Evolutionary conservation across 2,329 filamentous ascomycete genomes (phyloP).

Genomic region (Talaromyces sp.): DNA sequence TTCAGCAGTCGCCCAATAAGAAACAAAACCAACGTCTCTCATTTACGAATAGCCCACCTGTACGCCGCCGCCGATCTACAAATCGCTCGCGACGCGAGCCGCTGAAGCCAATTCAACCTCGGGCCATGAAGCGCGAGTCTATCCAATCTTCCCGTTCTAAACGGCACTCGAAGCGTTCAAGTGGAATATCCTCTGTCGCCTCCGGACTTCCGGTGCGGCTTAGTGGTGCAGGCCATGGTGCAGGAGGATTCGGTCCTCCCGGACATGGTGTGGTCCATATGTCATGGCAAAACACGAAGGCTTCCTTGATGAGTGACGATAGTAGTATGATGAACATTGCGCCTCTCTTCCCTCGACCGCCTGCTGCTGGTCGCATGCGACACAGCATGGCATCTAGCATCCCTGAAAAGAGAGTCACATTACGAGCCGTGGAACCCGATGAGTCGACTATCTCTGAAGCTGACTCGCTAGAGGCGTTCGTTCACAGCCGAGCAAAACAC

Average conservation of each 20-base stretch:
- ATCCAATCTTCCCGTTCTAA: slow-evolving; percentile 39
- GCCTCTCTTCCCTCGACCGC: slow-evolving; percentile 41
- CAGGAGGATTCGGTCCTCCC: slow-evolving; percentile 42
- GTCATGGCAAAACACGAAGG: slow-evolving; percentile 43
- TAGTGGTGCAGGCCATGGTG: slow-evolving; percentile 47
- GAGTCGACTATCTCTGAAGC: slow-evolving; percentile 36
- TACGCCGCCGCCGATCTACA: slow-evolving; percentile 33
- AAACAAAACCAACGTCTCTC: slow-evolving; percentile 34
- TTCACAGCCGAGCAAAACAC: slow-evolving; percentile 41
- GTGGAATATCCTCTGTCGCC: slow-evolving; percentile 40
- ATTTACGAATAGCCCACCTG: slow-evolving; percentile 31
- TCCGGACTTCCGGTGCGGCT: slow-evolving; percentile 42
- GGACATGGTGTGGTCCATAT: slow-evolving; percentile 37
- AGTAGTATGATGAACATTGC: slow-evolving; percentile 38
- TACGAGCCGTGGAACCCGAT: slow-evolving; percentile 35
- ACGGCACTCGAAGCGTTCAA: slow-evolving; percentile 41
- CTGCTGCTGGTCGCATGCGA: slow-evolving; percentile 27
- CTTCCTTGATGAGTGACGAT: slow-evolving; percentile 40
- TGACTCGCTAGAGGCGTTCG: slow-evolving; percentile 43
- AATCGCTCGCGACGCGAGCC: slow-evolving; percentile 39
- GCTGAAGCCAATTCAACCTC: slow-evolving; percentile 38
- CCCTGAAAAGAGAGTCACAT: slow-evolving; percentile 32
- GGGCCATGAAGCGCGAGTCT: slow-evolving; percentile 41
- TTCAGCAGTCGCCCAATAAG: slow-evolving; percentile 20
- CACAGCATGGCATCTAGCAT: slow-evolving; percentile 32